Conservation (phyloP, 2,329 filamentous ascomycete genomes). For the Diplodia seriata region DNA sequence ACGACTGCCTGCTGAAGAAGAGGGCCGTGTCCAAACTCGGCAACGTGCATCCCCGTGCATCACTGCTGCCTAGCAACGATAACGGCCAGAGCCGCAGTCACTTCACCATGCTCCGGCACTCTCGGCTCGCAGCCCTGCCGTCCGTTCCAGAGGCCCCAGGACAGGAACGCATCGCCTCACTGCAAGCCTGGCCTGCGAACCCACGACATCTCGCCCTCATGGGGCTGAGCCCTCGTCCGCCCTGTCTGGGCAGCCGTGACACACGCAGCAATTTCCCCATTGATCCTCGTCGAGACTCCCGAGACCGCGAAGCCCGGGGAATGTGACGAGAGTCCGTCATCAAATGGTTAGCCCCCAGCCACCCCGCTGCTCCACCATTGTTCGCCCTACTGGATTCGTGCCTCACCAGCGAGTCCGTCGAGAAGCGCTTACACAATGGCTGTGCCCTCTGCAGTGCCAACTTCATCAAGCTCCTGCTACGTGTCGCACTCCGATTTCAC, state of each 20-base stretch:
- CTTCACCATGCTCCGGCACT: not conserved
- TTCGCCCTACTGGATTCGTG: slow-evolving; percentile 2
- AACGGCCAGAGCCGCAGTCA: slow-evolving; percentile 12
- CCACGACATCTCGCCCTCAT: slow-evolving; percentile 4
- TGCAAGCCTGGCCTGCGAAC: not conserved
- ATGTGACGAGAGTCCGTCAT: not conserved
- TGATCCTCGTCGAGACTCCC: not conserved
- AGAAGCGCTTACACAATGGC: slow-evolving; percentile 5
- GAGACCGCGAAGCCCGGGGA: not conserved
- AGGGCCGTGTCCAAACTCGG: slow-evolving; percentile 6
- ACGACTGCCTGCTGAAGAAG: slow-evolving; percentile 6
- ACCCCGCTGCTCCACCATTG: not conserved
- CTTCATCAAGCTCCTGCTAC: not conserved
- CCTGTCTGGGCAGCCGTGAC: not conserved
- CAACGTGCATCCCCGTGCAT: slow-evolving; percentile 9
- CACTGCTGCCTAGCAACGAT: slow-evolving; percentile 18
- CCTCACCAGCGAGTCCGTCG: not conserved
- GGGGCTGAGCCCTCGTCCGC: slow-evolving; percentile 19
- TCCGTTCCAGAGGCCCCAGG: slow-evolving; percentile 1
- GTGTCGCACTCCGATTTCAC: slow-evolving; percentile 8
- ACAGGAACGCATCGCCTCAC: not conserved
- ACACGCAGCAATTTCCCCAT: not conserved
- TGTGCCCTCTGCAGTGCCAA: slow-evolving; percentile 3
- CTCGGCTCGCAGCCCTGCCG: slow-evolving; percentile 10
- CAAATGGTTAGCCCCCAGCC: not conserved